A percentile compares a stretch with the other conserved stretches of the same genome.
These are phyloP conservation scores for Aureobasidium mangrovei DNA, from an alignment of 2,329 filamentous ascomycete species.

Conservation along the genomic window DNA sequence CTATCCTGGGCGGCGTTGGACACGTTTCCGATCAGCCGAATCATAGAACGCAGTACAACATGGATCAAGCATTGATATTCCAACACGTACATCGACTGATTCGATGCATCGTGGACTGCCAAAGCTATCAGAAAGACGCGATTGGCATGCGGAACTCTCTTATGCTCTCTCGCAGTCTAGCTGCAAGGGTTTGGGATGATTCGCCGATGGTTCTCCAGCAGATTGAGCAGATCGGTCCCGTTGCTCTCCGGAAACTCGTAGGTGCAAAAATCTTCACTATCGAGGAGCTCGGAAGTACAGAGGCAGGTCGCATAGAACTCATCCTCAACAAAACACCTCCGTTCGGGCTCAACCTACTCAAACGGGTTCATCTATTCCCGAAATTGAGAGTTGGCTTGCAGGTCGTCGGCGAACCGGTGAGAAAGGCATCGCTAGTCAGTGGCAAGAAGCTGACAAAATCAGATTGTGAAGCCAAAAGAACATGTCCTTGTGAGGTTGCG, in stretches of 20 bases:
- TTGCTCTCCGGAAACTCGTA: conserved; percentile 64
- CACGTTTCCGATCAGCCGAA: conserved; percentile 50
- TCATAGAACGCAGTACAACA: conserved; percentile 47
- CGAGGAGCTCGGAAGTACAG: conserved; percentile 56
- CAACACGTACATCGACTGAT: conserved; percentile 61
- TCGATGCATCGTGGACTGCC: conserved; percentile 69
- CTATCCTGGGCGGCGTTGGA: conserved; percentile 59
- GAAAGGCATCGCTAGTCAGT: conserved; percentile 22
- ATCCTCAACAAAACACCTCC: conserved; percentile 72
- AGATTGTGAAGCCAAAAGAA: conserved; percentile 29
- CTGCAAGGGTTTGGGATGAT: conserved; percentile 72
- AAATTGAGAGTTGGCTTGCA: conserved; percentile 49
- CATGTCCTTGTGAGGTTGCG: conserved; percentile 53
- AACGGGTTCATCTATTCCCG: conserved; percentile 62
- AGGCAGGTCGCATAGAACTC: conserved; percentile 66
- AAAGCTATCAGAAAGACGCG: conserved; percentile 55
- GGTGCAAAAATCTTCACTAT: conserved; percentile 63
- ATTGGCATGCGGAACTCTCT: conserved; percentile 59
- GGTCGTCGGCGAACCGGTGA: conserved; percentile 38
- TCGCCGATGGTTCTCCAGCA: conserved; percentile 75
- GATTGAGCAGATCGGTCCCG: conserved; percentile 67
- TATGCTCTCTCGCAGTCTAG: conserved; percentile 67
- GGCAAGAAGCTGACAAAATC: conserved; percentile 20
- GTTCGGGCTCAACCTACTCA: conserved; percentile 63
- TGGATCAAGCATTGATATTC: conserved; percentile 57